Percentiles rank a stretch among this genome's conserved stretches.
Evolutionary conservation across 164 flowering plant genomes (phyloP).

Genomic region (Umbellularia californica): DNA sequence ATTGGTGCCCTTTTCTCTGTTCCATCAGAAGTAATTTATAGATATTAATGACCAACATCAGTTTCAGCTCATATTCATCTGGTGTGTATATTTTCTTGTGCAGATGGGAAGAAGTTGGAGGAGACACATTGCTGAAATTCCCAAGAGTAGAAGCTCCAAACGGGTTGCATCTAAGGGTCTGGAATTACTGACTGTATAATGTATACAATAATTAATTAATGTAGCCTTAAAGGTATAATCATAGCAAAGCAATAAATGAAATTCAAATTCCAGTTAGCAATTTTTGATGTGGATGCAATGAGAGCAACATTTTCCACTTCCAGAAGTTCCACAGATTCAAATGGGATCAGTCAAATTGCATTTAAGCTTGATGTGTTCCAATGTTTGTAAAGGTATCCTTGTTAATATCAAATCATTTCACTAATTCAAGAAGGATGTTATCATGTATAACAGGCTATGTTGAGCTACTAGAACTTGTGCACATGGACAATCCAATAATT

Average conservation of each 20-base stretch:
- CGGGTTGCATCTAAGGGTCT: slow-evolving; percentile 43
- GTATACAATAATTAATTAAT: background rate
- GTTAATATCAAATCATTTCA: background rate
- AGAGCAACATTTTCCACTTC: background rate
- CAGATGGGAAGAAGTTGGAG: slow-evolving; percentile 64
- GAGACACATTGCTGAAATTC: slow-evolving; percentile 38
- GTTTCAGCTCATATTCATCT: background rate
- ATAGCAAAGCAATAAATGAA: slow-evolving; percentile 6
- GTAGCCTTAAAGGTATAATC: slow-evolving; percentile 6
- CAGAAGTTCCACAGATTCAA: background rate
- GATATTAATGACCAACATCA: background rate
- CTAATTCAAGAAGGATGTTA: background rate
- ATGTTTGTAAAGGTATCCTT: background rate
- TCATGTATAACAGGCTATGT: too few relatives aligned
- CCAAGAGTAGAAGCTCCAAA: slow-evolving; percentile 72
- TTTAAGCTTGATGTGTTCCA: background rate
- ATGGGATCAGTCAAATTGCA: background rate
- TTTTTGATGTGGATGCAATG: background rate
- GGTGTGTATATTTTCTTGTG: slow-evolving; percentile 9
- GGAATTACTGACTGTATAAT: slow-evolving; percentile 17
- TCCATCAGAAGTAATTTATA: background rate
- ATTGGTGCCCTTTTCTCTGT: background rate
- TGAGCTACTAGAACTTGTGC: too few relatives aligned
- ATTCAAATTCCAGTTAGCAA: background rate
- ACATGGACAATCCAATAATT: too few relatives aligned